These are phyloP conservation scores for Fusarium euwallaceae DNA, from an alignment of 2,329 filamentous ascomycete genomes.

Conservation along the genomic window DNA sequence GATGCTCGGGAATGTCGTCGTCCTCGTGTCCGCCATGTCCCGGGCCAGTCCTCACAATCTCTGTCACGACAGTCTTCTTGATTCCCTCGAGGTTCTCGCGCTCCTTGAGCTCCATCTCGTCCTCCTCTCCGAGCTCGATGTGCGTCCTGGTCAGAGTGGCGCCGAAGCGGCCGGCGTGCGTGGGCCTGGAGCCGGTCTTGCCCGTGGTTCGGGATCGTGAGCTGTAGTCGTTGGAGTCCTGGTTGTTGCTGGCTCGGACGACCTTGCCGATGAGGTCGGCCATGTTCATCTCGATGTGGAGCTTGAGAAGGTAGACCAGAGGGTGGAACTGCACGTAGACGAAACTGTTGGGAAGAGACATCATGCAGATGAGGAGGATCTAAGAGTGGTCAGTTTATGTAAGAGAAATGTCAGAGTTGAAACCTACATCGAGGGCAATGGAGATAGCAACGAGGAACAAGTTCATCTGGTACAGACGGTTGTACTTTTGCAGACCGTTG, in stretches of 20 bases:
- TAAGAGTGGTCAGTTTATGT: conserved; percentile 7
- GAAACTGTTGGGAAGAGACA: conserved; percentile 41
- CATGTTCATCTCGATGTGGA: conserved; percentile 45
- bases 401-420: too few species aligned
- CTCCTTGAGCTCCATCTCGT: conserved; percentile 44
- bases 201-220: conserved; percentile 36
- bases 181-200: conserved; percentile 24
- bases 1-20: conserved; percentile 41
- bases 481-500: conserved; percentile 63
- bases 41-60: conserved; percentile 31
- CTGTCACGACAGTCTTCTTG: conserved; percentile 41
- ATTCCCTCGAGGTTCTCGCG: conserved; percentile 41
- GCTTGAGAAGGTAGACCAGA: conserved; percentile 41
- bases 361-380: conserved; percentile 41
- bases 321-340: conserved; percentile 43
- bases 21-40: conserved; percentile 15
- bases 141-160: conserved; percentile 35
- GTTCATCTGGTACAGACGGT: conserved; percentile 56
- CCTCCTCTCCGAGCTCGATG: conserved; percentile 46
- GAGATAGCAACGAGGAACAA: conserved; percentile 45
- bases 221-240: conserved; percentile 35
- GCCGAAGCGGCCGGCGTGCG: conserved; percentile 31
- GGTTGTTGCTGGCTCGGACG: conserved; percentile 34
- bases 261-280: conserved; percentile 44
- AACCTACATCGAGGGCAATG: conserved; percentile 43